phyloP scores from a whole-genome alignment of 83 land plant genomes.

The Picea abies region DNA sequence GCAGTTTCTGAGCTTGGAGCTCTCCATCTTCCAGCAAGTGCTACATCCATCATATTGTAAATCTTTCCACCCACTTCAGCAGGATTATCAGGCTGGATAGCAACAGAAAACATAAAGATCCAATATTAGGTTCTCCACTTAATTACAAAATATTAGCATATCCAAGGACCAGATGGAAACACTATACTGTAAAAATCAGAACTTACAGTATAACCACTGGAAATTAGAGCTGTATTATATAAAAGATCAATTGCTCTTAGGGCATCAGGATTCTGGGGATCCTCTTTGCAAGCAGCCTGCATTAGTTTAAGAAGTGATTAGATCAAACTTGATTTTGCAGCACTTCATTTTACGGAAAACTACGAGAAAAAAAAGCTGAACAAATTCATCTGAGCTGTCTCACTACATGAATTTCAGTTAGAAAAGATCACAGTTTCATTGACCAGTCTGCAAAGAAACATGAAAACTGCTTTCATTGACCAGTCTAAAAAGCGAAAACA shows the following conservation, averaged over 20 bases:
- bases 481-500: no score
- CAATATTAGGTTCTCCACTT: no score
- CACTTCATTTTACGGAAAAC: not conserved
- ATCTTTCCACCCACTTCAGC: slow-evolving; percentile 88
- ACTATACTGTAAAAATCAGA: no score
- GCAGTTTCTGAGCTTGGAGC: slow-evolving; percentile 27
- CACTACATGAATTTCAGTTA: not conserved
- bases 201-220: slow-evolving; percentile 96
- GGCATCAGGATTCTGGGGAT: slow-evolving; percentile 69
- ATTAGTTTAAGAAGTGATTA: not conserved
- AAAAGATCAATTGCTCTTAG: slow-evolving; percentile 77
- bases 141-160: no score
- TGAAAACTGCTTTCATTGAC: not conserved
- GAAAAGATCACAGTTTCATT: not conserved
- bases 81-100: slow-evolving; percentile 88
- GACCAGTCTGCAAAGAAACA: not conserved
- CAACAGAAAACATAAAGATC: no score
- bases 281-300: slow-evolving; percentile 87
- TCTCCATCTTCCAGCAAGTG: slow-evolving; percentile 76
- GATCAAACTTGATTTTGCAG: not conserved
- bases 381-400: not conserved
- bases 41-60: slow-evolving; percentile 90
- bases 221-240: slow-evolving; percentile 89
- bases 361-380: not conserved
- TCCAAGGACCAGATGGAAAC: no score